A percentile compares a stretch with the other conserved stretches of the same genome.
Conservation (phyloP, 768 basidiomycete genomes). For the Rubroboletus satanas region DNA sequence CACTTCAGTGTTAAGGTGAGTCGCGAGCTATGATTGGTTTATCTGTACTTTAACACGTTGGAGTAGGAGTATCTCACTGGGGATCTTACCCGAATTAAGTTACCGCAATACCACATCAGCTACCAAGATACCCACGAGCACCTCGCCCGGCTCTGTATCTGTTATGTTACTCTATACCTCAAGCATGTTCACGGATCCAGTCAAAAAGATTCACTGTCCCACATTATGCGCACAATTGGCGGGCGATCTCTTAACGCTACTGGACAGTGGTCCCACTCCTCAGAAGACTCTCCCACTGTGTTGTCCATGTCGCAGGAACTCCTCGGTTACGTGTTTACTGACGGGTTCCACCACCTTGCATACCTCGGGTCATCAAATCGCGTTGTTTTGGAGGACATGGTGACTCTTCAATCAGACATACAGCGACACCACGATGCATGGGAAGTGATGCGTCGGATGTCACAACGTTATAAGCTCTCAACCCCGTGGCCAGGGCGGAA, state of each 20-base stretch:
- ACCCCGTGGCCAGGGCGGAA: neutral
- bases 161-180: slow-evolving; percentile 1
- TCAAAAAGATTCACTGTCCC: neutral
- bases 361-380: neutral
- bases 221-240: neutral
- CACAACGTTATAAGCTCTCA: neutral
- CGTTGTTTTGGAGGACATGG: slow-evolving; percentile 1
- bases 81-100: neutral
- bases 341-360: slow-evolving; percentile 6
- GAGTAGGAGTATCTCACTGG: slow-evolving; percentile 15
- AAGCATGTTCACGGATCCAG: neutral
- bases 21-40: neutral
- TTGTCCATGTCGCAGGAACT: neutral
- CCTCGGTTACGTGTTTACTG: slow-evolving; percentile 1
- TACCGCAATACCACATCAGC: slow-evolving; percentile 7
- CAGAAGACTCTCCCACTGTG: too few relatives aligned
- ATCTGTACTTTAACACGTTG: neutral
- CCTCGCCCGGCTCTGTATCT: slow-evolving; percentile 6
- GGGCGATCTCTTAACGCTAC: neutral
- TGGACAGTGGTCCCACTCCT: neutral
- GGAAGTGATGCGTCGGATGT: neutral
- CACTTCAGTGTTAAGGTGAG: slow-evolving; percentile 26
- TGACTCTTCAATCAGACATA: neutral
- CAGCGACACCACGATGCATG: neutral
- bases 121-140: neutral